A percentile compares a stretch with the other conserved stretches of the same genome.
phyloP scores from a whole-genome alignment of 1,284 basidiomycete genomes.

The Omphalotus olearius region DNA sequence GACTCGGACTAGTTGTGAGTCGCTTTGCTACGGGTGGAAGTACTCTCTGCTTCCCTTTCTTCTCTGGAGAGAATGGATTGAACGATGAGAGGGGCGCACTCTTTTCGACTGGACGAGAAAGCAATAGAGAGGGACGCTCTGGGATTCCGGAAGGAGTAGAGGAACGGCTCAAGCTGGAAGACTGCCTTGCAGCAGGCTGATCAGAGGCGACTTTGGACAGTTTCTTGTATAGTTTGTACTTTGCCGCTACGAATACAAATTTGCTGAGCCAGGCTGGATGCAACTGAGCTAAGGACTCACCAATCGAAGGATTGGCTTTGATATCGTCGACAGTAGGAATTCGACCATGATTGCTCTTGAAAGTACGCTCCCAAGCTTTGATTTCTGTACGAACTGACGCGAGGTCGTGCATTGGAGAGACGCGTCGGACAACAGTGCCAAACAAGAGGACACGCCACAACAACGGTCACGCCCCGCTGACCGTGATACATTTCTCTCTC shows the following conservation, averaged over 20 bases:
- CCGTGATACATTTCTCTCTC: not conserved
- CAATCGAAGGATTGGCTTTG: conserved; percentile 61
- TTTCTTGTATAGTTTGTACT: conserved; percentile 81
- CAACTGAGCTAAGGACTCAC: conserved; percentile 38
- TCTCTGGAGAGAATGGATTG: conserved; percentile 77
- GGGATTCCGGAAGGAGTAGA: conserved; percentile 28
- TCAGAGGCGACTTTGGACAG: conserved; percentile 48
- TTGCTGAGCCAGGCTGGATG: conserved; percentile 18
- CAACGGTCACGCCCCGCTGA: not conserved
- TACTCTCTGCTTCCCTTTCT: conserved; percentile 38
- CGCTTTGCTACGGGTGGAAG: conserved; percentile 13
- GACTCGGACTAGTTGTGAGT: conserved; percentile 32
- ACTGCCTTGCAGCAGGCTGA: conserved; percentile 1
- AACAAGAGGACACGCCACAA: conserved; percentile 1
- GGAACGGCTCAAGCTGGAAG: conserved; percentile 12
- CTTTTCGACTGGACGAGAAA: conserved; percentile 43
- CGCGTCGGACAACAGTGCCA: not conserved
- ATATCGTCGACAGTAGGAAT: conserved; percentile 79
- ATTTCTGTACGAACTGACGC: conserved; percentile 62
- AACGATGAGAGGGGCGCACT: conserved; percentile 48
- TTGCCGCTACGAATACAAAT: conserved; percentile 50
- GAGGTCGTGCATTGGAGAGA: conserved; percentile 5
- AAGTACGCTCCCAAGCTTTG: conserved; percentile 80
- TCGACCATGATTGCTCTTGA: conserved; percentile 55
- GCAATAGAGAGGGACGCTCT: conserved; percentile 31